Conservation (phyloP, 768 basidiomycete genomes). For the Chalciporus sphaerocephalus region DNA sequence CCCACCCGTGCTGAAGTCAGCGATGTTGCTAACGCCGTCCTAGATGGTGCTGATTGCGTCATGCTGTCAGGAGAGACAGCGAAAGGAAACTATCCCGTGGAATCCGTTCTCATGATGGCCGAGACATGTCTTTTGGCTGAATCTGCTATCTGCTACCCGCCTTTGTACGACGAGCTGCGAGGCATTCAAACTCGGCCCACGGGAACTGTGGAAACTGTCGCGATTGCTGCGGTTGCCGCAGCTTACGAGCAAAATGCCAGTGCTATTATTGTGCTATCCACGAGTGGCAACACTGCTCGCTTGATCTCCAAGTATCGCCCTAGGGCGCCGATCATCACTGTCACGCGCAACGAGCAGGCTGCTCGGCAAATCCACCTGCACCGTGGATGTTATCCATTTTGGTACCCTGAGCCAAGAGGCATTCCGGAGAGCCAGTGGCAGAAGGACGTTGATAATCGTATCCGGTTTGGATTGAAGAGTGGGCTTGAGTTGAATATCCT, state of each 20-base stretch:
- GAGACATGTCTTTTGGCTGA: conserved; percentile 98
- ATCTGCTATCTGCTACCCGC: conserved; percentile 90
- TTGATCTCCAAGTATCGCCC: conserved; percentile 97
- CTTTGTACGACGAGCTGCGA: conserved; percentile 86
- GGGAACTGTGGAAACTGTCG: conserved; percentile 91
- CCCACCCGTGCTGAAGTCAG: conserved; percentile 99
- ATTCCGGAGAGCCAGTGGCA: conserved; percentile 91
- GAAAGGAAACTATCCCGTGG: conserved; percentile 93
- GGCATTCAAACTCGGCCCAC: conserved; percentile 81
- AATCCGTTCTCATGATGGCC: conserved; percentile 99
- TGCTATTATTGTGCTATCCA: conserved; percentile 94
- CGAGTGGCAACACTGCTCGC: conserved; percentile 93
- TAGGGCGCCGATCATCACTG: conserved; percentile 87
- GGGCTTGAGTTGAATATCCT: conserved; percentile 84
- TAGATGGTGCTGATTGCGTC: conserved; percentile 98
- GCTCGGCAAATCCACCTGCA: conserved; percentile 95
- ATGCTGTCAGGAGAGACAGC: conserved; percentile 99
- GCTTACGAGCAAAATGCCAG: conserved; percentile 92
- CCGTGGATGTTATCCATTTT: conserved; percentile 95
- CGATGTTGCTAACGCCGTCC: conserved; percentile 98
- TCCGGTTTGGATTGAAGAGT: conserved; percentile 80
- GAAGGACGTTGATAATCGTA: conserved; percentile 90
- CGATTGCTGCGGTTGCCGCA: conserved; percentile 93
- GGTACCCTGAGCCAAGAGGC: conserved; percentile 93
- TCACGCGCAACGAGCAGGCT: conserved; percentile 94